Base-by-base conservation (phyloP, 768 basidiomycete genomes). In the Termitomyces titanicus region DNA sequence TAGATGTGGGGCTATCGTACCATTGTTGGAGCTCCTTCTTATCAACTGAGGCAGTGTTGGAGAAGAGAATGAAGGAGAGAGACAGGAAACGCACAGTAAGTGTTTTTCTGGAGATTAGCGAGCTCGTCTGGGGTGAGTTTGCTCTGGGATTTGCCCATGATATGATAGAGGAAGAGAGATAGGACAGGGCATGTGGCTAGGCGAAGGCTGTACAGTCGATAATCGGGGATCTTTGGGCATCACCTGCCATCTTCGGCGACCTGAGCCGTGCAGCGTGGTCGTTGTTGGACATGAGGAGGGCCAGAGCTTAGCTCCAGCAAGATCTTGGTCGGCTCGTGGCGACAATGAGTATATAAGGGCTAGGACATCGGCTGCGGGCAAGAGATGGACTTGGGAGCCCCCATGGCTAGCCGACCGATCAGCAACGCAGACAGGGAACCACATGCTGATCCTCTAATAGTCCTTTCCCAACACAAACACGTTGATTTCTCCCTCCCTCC, bases 11-110 rank as follows among this genome's bases (percentile, higher is more conserved):
- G 47, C 50, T 51, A 31, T 64, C 51, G 40, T 52, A 92, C 94
- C 94, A 96, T 79, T 94, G 93, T 73, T 97, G 94, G 42, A 96
- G 86, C 72, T 97, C 94, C 68, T 91, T 87, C 85, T 95, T 96
- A 78, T 95, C 92, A 70, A 95, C 93, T 95, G 71, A 3, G 52
- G 38, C 31, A n/a, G 22, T 42, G 57, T 63, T 51, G 52, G 58
- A 31, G 31, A 42, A 39, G 39, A 58, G 64, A 63, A 54, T 24
- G 55, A 18, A 42, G 27, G 33, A 52, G 40, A 49, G 44, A 39
- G 54, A 31, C 51, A 34, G 44, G 35, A 31, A 29, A 75, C 82
- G 68, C 63, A 96, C 97, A 98, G 70, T 98, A 96, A 0, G 97
- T 99, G 73, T 94, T 90, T 83, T 94, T 95, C 77, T 98, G 96